Evolutionary conservation across 257 asterid species (phyloP).

Genomic region (Verbascum thapsus): DNA sequence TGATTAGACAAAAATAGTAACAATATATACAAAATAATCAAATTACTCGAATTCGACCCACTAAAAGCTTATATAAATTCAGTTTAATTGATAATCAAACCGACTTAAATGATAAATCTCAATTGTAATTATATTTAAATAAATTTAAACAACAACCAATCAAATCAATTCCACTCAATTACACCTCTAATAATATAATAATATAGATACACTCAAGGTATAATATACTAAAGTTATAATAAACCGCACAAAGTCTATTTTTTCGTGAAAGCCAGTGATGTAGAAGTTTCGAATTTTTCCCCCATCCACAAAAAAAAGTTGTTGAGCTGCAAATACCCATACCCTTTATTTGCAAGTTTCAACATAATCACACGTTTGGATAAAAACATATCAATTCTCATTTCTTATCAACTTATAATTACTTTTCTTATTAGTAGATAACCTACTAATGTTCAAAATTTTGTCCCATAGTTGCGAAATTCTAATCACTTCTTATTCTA

Average conservation of each 20-base stretch:
- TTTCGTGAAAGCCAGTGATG: conserved; percentile 22
- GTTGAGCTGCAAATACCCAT: conserved; percentile 33
- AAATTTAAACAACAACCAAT: too few relatives aligned
- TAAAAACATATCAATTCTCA: neutral
- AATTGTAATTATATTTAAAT: too few relatives aligned
- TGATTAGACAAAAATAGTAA: too few relatives aligned
- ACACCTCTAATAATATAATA: too few relatives aligned
- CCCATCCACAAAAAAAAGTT: conserved; percentile 25
- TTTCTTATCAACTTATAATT: conserved; percentile 22
- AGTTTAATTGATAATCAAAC: too few relatives aligned
- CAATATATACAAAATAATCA: too few relatives aligned
- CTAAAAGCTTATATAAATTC: too few relatives aligned
- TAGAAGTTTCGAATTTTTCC: conserved; percentile 12
- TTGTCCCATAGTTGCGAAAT: neutral
- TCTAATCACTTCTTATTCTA: neutral
- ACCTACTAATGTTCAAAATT: conserved; percentile 26
- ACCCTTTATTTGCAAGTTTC: conserved; percentile 8
- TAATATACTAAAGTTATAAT: neutral
- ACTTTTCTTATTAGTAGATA: conserved; percentile 29
- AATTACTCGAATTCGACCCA: too few relatives aligned
- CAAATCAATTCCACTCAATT: too few relatives aligned
- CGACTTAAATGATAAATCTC: too few relatives aligned
- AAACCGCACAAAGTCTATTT: conserved; percentile 20
- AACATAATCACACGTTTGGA: conserved; percentile 33
- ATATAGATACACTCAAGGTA: too few relatives aligned